Conservation (phyloP, 495 filamentous ascomycete species). For the Bryoglossum gracile region DNA sequence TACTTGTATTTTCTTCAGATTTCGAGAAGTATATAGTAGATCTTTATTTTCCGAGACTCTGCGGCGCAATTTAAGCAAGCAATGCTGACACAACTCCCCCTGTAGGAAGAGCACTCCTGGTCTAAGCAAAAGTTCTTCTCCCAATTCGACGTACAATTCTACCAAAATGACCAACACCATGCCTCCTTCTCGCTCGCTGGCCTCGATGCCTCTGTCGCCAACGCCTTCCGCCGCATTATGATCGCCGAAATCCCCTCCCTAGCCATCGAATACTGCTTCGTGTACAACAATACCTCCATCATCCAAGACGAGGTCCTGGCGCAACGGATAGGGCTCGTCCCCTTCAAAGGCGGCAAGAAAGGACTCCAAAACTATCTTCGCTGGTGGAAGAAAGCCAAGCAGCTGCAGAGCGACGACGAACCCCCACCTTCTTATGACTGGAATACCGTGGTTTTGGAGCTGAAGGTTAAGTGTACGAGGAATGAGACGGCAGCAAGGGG, state of each 20-base stretch:
- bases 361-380: slow-evolving; percentile 68
- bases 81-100: too few relatives aligned
- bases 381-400: slow-evolving; percentile 58
- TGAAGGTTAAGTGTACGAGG: slow-evolving; percentile 69
- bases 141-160: slow-evolving; percentile 68
- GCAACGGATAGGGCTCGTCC: slow-evolving; percentile 81
- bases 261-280: slow-evolving; percentile 86
- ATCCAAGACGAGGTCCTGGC: slow-evolving; percentile 96
- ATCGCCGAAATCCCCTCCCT: slow-evolving; percentile 91
- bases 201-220: slow-evolving; percentile 86
- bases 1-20: too few relatives aligned
- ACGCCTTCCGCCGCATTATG: slow-evolving; percentile 95
- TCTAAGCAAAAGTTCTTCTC: slow-evolving; percentile 64
- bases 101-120: slow-evolving; percentile 91
- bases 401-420: too few relatives aligned
- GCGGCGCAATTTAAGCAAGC: too few relatives aligned
- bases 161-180: slow-evolving; percentile 67
- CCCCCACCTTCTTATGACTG: slow-evolving; percentile 52
- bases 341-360: slow-evolving; percentile 67
- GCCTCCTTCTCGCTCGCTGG: slow-evolving; percentile 85
- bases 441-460: slow-evolving; percentile 68
- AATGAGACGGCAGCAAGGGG: slow-evolving; percentile 59
- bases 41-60: too few relatives aligned
- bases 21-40: too few relatives aligned
- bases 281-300: slow-evolving; percentile 91